Base-by-base conservation (phyloP, 2,329 filamentous ascomycete genomes). In the Penicillium sp. region DNA sequence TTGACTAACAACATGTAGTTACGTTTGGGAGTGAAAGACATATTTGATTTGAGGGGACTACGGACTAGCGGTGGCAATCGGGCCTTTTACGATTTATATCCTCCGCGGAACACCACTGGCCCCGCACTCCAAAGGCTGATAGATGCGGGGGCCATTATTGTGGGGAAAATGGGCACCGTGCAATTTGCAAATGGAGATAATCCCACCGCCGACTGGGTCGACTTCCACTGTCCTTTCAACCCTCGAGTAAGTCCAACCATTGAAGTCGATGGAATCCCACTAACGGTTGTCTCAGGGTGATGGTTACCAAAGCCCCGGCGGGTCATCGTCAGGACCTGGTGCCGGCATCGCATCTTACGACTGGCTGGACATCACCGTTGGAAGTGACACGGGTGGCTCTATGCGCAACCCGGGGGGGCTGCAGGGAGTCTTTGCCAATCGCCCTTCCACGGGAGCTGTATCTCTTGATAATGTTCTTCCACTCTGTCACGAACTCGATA, bases 21-120 rank as follows among this genome's bases (percentile, higher is more conserved):
- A 4, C 78, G 85, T 18, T 67, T 87, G 0, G 84, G 79, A 0
- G 76, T 87, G 52, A 88, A 88, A 66, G 86, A 88, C 60, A 82
- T 86, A 45, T 84, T 79, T 62, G 76, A 85, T 58, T 68, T 87
- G 38, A 76, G 78, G 23, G 86, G 86, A 2, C 68, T 86, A 0
- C 76, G 77, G 13, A 86, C 82, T 0, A 77, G 77, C 1, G 75
- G 81, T 32, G 86, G 85, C 0, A 86, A 84, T 29, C 74, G 81
- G 32, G 80, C 84, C 2, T 88, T 81, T 76, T 79, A 78, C 23
- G 71, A 79, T 34, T 68, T 87, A 3, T 81, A 84, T 51, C 72
- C 75, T 1, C 64, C 75, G 3, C 72, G 76, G 0, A 75, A 70
- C 2, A 64, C 62, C 3, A 85, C 81, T 1, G 80, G 81, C 0